Conservation (phyloP, 2,329 filamentous ascomycete genomes). For the Curvularia sp. region DNA sequence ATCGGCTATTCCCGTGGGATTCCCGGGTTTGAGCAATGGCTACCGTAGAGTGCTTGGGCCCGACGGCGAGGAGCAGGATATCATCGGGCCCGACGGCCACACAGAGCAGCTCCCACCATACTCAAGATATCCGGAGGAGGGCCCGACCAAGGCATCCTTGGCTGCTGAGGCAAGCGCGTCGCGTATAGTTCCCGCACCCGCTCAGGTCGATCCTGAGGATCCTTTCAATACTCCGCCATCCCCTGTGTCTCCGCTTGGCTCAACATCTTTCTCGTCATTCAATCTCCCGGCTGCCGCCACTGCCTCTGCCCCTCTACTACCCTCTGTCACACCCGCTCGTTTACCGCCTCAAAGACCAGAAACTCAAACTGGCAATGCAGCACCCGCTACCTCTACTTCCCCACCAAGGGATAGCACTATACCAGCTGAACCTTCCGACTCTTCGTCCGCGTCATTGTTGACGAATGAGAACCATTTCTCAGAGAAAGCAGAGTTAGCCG, state of each 20-base stretch:
- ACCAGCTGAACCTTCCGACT: constrained; percentile 38
- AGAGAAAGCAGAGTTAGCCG: constrained; percentile 40
- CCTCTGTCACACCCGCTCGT: constrained; percentile 37
- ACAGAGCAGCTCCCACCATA: constrained; percentile 92
- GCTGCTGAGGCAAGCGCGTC: constrained; percentile 46
- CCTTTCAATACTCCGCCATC: constrained; percentile 36
- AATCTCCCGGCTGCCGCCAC: constrained; percentile 18
- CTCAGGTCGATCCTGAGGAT: constrained; percentile 33
- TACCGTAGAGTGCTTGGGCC: constrained; percentile 78
- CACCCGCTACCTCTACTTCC: constrained; percentile 25
- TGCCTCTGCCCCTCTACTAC: constrained; percentile 27
- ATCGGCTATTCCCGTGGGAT: constrained; percentile 71
- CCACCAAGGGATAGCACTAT: constrained; percentile 18
- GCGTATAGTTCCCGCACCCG: constrained; percentile 32
- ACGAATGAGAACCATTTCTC: constrained; percentile 31
- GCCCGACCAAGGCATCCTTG: constrained; percentile 63
- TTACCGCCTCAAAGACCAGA: constrained; percentile 43
- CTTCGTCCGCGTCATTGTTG: constrained; percentile 38
- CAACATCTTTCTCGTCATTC: constrained; percentile 29
- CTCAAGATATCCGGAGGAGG: constrained; percentile 83
- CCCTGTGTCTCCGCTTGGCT: constrained; percentile 31
- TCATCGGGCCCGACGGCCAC: constrained; percentile 87
- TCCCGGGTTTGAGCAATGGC: constrained; percentile 68
- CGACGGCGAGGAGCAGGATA: constrained; percentile 85
- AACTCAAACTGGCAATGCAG: constrained; percentile 39